phyloP scores from a whole-genome alignment of 306 rosid genomes.

The Styphnolobium japonicum region DNA sequence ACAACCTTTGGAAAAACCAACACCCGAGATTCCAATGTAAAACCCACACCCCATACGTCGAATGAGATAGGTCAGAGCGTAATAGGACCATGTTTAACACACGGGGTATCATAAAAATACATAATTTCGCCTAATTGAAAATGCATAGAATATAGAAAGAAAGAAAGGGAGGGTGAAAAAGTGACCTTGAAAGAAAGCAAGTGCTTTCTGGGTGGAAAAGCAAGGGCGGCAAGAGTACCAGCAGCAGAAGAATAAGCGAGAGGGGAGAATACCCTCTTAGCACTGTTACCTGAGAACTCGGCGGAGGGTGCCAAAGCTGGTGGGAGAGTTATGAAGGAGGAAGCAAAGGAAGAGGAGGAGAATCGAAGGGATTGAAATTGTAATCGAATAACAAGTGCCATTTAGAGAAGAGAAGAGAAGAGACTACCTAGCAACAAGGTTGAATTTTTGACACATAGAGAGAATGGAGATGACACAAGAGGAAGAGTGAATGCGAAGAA shows the following conservation, averaged over 20 bases:
- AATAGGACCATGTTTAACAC: background rate
- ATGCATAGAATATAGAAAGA: background rate
- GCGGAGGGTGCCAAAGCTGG: constrained; percentile 26
- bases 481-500: background rate
- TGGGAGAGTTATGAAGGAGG: constrained; percentile 43
- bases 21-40: background rate
- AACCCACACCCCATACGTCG: background rate
- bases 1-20: background rate
- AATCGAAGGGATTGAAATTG: constrained; percentile 58
- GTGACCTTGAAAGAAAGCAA: constrained; percentile 64
- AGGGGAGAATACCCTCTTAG: constrained; percentile 27
- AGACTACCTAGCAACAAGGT: background rate
- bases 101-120: constrained; percentile 28
- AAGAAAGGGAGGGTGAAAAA: background rate
- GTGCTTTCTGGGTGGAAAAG: constrained; percentile 58
- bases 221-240: constrained; percentile 21
- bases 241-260: constrained; percentile 39
- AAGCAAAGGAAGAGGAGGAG: constrained; percentile 49
- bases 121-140: background rate
- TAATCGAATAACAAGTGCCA: constrained; percentile 75
- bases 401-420: constrained; percentile 17
- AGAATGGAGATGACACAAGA: background rate
- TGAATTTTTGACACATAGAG: constrained; percentile 19
- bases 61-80: background rate
- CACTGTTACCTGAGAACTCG: constrained; percentile 11